phyloP scores from a whole-genome alignment of 371 early-diverging fungal species.

The Rhizopus delemar region DNA sequence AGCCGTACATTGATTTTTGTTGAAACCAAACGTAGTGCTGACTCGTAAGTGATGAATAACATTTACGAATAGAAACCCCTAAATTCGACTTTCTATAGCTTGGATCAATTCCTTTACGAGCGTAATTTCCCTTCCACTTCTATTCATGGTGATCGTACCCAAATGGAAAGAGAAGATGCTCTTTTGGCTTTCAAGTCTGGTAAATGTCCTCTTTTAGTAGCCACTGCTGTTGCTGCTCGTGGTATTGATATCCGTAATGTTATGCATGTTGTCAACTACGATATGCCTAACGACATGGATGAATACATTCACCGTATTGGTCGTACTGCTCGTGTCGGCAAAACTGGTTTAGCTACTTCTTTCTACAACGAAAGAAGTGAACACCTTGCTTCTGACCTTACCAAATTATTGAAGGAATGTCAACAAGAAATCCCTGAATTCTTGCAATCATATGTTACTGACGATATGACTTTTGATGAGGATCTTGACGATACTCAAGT shows the following conservation, averaged over 20 bases:
- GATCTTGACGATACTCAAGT: conserved; percentile 51
- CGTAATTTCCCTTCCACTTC: conserved; percentile 68
- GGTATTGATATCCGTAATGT: conserved; percentile 88
- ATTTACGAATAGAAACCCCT: background rate
- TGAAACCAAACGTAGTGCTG: conserved; percentile 79
- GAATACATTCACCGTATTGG: conserved; percentile 88
- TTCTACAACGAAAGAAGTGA: conserved; percentile 64
- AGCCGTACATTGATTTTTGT: conserved; percentile 83
- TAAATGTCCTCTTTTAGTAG: conserved; percentile 79
- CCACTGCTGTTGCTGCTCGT: conserved; percentile 92
- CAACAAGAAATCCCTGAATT: conserved; percentile 82
- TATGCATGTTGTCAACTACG: conserved; percentile 85
- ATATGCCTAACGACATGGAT: conserved; percentile 76
- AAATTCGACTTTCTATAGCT: conserved; percentile 14
- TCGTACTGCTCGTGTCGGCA: conserved; percentile 77
- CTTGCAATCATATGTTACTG: conserved; percentile 48
- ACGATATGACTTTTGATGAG: conserved; percentile 35
- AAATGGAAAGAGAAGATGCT: conserved; percentile 80
- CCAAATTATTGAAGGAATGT: conserved; percentile 78
- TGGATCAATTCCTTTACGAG: conserved; percentile 73
- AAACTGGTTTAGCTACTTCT: conserved; percentile 72
- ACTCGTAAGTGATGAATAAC: conserved; percentile 82
- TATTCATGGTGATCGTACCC: conserved; percentile 78
- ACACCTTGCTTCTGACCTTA: conserved; percentile 61
- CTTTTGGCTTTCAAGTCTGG: conserved; percentile 76